Percentiles rank a stretch among this genome's conserved stretches.
Evolutionary conservation across 75 land plant genomes (phyloP).

Genomic region (Picea sitchensis): DNA sequence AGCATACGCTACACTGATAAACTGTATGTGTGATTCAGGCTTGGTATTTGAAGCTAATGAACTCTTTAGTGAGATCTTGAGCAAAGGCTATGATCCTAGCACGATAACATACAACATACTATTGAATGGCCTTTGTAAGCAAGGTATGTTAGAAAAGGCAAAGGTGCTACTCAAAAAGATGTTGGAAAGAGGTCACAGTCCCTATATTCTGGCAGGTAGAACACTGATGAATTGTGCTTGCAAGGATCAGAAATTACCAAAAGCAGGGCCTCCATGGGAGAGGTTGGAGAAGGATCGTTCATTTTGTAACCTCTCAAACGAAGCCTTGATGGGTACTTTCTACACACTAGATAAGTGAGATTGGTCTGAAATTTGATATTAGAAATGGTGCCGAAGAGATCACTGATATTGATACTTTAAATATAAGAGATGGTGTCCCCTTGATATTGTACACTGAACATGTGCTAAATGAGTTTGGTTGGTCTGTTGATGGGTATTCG

Average conservation of each 20-base stretch:
- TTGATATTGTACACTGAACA: not conserved
- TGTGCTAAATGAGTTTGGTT: not conserved
- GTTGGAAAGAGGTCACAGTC: conserved; percentile 27
- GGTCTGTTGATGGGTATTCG: not conserved
- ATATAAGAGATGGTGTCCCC: conserved; percentile 3
- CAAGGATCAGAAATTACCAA: conserved; percentile 29
- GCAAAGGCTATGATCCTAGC: conserved; percentile 2
- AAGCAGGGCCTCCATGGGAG: conserved; percentile 28
- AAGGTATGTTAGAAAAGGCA: conserved; percentile 38
- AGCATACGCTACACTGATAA: conserved; percentile 23
- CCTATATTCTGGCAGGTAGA: conserved; percentile 29
- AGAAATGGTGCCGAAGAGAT: conserved; percentile 19
- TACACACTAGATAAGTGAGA: conserved; percentile 18
- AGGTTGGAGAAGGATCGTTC: conserved; percentile 22
- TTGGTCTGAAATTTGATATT: conserved; percentile 13
- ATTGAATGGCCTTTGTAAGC: conserved; percentile 35
- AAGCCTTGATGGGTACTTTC: conserved; percentile 21
- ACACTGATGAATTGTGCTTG: conserved; percentile 20
- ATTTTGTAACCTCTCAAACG: conserved; percentile 11
- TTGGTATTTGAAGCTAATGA: conserved; percentile 13
- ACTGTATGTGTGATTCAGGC: conserved; percentile 12
- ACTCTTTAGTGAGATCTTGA: conserved; percentile 15
- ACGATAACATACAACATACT: conserved; percentile 26
- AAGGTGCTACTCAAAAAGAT: conserved; percentile 28
- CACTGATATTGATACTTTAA: conserved; percentile 11